Conservation (phyloP, 2,329 filamentous ascomycete species). For the Didymella arachidicola region DNA sequence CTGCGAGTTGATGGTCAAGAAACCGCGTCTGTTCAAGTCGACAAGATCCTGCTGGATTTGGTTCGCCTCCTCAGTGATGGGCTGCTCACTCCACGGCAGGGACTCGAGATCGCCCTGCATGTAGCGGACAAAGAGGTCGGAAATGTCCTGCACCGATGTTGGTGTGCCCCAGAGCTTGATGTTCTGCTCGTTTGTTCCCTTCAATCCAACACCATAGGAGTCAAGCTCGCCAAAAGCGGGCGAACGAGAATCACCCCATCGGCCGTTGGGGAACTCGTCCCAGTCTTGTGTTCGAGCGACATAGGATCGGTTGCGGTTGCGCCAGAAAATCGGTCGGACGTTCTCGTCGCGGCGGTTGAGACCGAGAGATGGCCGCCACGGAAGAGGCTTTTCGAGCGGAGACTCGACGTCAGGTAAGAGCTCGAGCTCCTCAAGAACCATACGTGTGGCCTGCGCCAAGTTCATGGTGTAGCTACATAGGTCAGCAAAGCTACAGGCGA, state of each 20-base stretch:
- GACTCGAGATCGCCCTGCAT: conserved; percentile 80
- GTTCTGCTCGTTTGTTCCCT: conserved; percentile 95
- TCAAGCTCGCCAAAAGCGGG: conserved; percentile 96
- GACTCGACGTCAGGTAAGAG: conserved; percentile 80
- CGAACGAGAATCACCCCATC: conserved; percentile 96
- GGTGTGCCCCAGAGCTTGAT: conserved; percentile 94
- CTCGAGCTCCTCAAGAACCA: conserved; percentile 89
- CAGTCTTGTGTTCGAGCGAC: conserved; percentile 95
- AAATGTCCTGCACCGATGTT: conserved; percentile 78
- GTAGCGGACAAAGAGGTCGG: conserved; percentile 84
- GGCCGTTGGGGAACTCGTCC: conserved; percentile 98
- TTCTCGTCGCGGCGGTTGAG: conserved; percentile 90
- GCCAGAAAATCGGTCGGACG: conserved; percentile 98
- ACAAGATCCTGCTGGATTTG: conserved; percentile 79
- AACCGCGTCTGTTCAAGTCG: conserved; percentile 81
- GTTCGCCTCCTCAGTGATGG: conserved; percentile 83
- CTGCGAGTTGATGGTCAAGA: conserved; percentile 97
- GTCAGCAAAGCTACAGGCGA: conserved; percentile 16
- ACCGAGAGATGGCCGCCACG: conserved; percentile 94
- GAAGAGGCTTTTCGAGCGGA: conserved; percentile 86
- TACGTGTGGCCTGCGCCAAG: conserved; percentile 88
- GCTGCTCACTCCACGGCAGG: conserved; percentile 92
- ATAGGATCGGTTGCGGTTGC: conserved; percentile 95
- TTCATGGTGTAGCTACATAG: conserved; percentile 89
- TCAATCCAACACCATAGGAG: conserved; percentile 90